Percentiles rank a stretch among this genome's conserved stretches.
phyloP scores from a whole-genome alignment of 805 yeast genomes.

The Suhomyces xylopsoci region DNA sequence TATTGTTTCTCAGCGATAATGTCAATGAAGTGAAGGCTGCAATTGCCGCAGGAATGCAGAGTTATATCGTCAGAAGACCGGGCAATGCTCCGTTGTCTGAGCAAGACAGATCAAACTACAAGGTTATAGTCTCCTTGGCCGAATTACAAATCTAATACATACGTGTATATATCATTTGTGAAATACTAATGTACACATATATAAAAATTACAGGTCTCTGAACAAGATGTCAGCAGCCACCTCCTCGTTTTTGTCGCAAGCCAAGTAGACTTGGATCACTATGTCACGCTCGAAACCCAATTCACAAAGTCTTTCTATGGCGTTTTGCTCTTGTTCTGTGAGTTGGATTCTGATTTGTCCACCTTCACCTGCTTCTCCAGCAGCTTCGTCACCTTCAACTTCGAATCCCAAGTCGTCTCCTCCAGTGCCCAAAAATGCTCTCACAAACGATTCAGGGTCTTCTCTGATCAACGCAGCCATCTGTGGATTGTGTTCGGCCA shows the following conservation, averaged over 20 bases:
- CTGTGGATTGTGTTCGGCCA: slow-evolving; percentile 81
- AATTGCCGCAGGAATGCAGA: slow-evolving; percentile 53
- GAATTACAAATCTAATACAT: neutral
- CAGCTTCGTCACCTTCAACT: slow-evolving; percentile 40
- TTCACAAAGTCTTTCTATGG: slow-evolving; percentile 87
- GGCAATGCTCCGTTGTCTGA: slow-evolving; percentile 61
- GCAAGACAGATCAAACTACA: slow-evolving; percentile 21
- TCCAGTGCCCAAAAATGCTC: slow-evolving; percentile 63
- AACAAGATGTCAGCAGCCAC: slow-evolving; percentile 90
- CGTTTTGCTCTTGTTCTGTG: slow-evolving; percentile 80
- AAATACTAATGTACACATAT: slow-evolving; percentile 4
- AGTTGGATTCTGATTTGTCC: slow-evolving; percentile 51
- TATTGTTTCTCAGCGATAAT: slow-evolving; percentile 78
- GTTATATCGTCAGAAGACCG: slow-evolving; percentile 62
- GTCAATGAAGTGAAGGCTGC: slow-evolving; percentile 79
- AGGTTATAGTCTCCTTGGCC: neutral
- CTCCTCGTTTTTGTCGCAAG: slow-evolving; percentile 97
- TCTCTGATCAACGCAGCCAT: slow-evolving; percentile 73
- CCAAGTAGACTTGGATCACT: slow-evolving; percentile 92
- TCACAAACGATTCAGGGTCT: slow-evolving; percentile 87
- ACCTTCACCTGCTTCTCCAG: slow-evolving; percentile 35
- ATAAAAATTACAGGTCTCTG: slow-evolving; percentile 33
- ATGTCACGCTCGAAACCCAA: slow-evolving; percentile 86
- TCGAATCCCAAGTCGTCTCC: slow-evolving; percentile 47
- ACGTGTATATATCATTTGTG: neutral